Evolutionary conservation across 352 stramenopile genomes (phyloP).

Genomic region (Globisporangium megalacanthum): DNA sequence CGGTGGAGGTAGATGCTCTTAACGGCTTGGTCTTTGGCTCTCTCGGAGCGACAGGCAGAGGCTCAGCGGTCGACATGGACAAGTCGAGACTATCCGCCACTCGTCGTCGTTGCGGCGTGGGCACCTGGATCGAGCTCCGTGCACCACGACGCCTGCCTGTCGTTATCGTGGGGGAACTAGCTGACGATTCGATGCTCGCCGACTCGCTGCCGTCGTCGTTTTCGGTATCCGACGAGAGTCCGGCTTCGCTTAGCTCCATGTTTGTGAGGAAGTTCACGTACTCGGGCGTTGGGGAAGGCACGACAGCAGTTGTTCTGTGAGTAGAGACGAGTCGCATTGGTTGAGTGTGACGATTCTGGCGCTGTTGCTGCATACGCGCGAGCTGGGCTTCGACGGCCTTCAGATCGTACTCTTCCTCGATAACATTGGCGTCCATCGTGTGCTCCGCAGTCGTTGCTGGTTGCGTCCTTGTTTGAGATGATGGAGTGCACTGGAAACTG

Average conservation of each 20-base stretch:
- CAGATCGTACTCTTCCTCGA: slow-evolving; percentile 36
- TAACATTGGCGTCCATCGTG: background rate
- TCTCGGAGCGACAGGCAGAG: background rate
- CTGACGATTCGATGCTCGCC: no score
- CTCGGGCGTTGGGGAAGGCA: background rate
- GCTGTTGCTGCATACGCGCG: slow-evolving; percentile 20
- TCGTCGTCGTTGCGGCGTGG: background rate
- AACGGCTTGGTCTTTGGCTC: no score
- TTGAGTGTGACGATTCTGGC: background rate
- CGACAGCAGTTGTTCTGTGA: background rate
- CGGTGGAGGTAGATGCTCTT: no score
- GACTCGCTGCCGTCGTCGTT: slow-evolving; percentile 11
- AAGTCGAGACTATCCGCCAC: slow-evolving; percentile 57
- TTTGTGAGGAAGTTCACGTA: background rate
- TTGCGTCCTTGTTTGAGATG: no score
- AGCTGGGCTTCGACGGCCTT: slow-evolving; percentile 32
- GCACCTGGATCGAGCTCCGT: background rate
- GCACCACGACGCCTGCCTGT: no score
- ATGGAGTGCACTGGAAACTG: no score
- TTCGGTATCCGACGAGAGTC: slow-evolving; percentile 22
- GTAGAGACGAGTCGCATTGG: background rate
- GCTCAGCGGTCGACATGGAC: slow-evolving; percentile 29
- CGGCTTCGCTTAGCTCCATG: slow-evolving; percentile 32
- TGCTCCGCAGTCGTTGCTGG: no score
- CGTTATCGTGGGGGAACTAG: background rate